Evolutionary conservation across 352 stramenopile species (phyloP).

Genomic region (Phytophthora ohioensis): DNA sequence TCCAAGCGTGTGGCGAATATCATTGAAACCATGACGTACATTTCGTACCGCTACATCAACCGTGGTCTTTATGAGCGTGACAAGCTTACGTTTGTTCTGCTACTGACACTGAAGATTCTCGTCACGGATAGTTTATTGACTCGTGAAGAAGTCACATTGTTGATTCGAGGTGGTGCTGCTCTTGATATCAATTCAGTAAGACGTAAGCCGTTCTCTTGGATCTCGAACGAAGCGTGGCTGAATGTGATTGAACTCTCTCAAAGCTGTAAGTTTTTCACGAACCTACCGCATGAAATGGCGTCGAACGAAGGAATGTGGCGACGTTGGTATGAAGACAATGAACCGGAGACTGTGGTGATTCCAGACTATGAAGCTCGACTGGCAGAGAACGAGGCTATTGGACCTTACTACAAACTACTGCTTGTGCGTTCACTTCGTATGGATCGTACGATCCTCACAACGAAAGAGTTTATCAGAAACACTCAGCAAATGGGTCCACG

Average conservation of each 20-base stretch:
- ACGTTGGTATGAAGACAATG: conserved; percentile 98
- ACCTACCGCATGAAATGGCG: conserved; percentile 96
- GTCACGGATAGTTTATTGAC: conserved; percentile 95
- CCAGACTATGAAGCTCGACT: conserved; percentile 96
- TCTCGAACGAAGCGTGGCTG: conserved; percentile 97
- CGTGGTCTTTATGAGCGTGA: conserved; percentile 97
- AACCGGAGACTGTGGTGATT: conserved; percentile 96
- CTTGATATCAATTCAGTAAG: conserved; percentile 97
- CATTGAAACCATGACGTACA: conserved; percentile 99
- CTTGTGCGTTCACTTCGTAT: conserved; percentile 97
- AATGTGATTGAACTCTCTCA: conserved; percentile 97
- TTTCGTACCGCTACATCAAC: conserved; percentile 99
- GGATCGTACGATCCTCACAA: conserved; percentile 97
- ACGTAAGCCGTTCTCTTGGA: conserved; percentile 97
- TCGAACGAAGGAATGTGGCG: conserved; percentile 97
- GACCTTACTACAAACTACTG: conserved; percentile 97
- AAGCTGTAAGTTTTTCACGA: conserved; percentile 97
- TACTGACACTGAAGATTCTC: conserved; percentile 98
- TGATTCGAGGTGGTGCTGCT: conserved; percentile 95
- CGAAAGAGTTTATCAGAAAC: conserved; percentile 98
- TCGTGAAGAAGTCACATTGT: conserved; percentile 94
- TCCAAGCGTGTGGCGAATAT: conserved; percentile 99
- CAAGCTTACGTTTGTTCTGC: conserved; percentile 98
- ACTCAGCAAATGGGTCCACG: conserved; percentile 96
- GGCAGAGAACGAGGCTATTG: conserved; percentile 93